These are phyloP conservation scores for Cladosporium sp. DNA, from an alignment of 2,329 filamentous ascomycete genomes.

Conservation along the genomic window DNA sequence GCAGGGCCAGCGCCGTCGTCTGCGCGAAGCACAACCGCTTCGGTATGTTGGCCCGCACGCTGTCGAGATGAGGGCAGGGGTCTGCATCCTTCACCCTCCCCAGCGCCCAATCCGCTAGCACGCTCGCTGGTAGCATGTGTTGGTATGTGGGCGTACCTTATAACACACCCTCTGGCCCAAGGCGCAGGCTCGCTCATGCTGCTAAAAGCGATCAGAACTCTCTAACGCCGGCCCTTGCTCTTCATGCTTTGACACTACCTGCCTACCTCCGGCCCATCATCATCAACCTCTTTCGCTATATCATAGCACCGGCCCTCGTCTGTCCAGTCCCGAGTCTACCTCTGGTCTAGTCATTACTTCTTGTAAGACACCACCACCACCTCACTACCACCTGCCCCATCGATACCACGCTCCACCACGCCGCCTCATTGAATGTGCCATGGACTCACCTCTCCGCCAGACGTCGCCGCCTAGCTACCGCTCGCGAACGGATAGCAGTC, in stretches of 20 bases:
- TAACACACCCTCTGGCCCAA: slow-evolving; percentile 17
- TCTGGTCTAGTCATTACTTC: slow-evolving; percentile 14
- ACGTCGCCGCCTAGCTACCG: slow-evolving; percentile 13
- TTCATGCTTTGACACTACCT: slow-evolving; percentile 16
- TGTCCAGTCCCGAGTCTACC: slow-evolving; percentile 12
- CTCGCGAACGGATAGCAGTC: slow-evolving; percentile 17
- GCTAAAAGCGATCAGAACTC: slow-evolving; percentile 18
- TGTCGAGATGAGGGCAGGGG: slow-evolving; percentile 19
- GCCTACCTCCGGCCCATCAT: slow-evolving; percentile 3
- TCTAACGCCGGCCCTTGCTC: slow-evolving; percentile 17
- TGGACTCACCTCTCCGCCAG: slow-evolving; percentile 20
- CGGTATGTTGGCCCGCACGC: slow-evolving; percentile 19
- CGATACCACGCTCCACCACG: neutral
- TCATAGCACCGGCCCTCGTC: slow-evolving; percentile 16
- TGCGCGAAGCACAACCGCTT: slow-evolving; percentile 17
- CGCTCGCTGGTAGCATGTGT: slow-evolving; percentile 15
- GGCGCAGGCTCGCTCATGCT: slow-evolving; percentile 15
- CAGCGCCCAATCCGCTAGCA: slow-evolving; percentile 16
- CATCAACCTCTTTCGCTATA: slow-evolving; percentile 8
- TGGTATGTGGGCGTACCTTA: slow-evolving; percentile 20
- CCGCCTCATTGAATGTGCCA: slow-evolving; percentile 10
- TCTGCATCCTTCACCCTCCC: slow-evolving; percentile 18
- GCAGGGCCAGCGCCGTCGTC: neutral
- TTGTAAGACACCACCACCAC: slow-evolving; percentile 17
- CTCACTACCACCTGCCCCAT: neutral